Conservation (phyloP, 176 grass and related monocot genomes). For the Hsuehochloa calcarea region DNA sequence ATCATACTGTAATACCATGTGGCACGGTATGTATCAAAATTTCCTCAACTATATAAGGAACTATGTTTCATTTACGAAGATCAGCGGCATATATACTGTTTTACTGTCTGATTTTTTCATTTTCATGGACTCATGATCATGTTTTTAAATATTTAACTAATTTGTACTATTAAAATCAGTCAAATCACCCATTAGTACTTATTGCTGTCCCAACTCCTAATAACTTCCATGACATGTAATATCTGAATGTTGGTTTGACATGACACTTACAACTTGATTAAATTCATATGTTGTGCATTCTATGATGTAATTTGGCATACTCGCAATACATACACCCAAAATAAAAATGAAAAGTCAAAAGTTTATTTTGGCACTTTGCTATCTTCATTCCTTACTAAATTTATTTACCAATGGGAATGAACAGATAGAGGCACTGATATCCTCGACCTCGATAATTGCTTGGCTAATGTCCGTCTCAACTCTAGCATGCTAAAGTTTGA, state of each 20-base stretch:
- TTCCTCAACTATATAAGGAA: background rate
- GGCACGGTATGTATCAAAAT: background rate
- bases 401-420: conserved; percentile 24
- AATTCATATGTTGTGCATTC: background rate
- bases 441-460: conserved; percentile 75
- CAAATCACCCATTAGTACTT: background rate
- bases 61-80: background rate
- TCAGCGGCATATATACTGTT: background rate
- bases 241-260: background rate
- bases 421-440: conserved; percentile 73
- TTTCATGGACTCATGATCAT: background rate
- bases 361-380: background rate
- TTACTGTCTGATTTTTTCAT: background rate
- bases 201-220: background rate
- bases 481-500: conserved; percentile 54
- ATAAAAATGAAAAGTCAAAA: background rate
- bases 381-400: conserved; percentile 10
- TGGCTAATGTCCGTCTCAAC: conserved; percentile 58
- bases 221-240: background rate
- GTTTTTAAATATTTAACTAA: background rate
- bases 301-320: background rate
- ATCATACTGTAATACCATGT: background rate
- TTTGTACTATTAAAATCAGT: background rate
- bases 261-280: background rate
- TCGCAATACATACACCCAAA: background rate